phyloP scores from a whole-genome alignment of 192 early-diverging fungal genomes.

The Entomortierella chlamydospora region DNA sequence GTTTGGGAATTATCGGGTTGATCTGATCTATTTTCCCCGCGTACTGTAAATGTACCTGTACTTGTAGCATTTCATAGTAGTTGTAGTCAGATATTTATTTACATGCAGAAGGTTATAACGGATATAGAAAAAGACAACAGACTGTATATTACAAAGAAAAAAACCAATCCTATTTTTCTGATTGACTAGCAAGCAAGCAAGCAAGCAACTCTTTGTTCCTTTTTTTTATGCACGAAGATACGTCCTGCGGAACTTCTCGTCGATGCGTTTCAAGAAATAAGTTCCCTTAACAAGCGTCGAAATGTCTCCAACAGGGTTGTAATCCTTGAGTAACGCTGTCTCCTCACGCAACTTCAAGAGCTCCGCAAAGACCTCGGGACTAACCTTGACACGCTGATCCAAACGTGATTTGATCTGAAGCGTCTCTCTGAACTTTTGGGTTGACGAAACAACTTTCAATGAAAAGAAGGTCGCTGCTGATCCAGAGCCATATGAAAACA shows the following conservation, averaged over 20 bases:
- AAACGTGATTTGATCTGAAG: constrained; percentile 81
- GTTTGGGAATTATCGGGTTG: no score
- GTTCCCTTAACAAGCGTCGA: constrained; percentile 77
- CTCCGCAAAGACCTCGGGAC: constrained; percentile 81
- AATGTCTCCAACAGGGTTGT: constrained; percentile 76
- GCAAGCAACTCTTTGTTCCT: background rate
- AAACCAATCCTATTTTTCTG: no score
- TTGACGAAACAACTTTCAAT: constrained; percentile 79
- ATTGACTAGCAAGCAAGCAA: no score
- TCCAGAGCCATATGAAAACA: constrained; percentile 98
- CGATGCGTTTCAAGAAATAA: constrained; percentile 91
- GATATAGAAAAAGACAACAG: no score
- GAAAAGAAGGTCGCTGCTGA: constrained; percentile 96
- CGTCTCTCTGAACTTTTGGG: constrained; percentile 66
- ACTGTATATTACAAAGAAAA: no score
- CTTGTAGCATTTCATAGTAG: no score
- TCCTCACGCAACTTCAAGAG: constrained; percentile 90
- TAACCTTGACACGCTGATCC: constrained; percentile 75
- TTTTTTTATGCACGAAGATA: constrained; percentile 72
- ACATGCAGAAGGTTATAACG: no score
- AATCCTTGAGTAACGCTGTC: constrained; percentile 85
- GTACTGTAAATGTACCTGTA: no score
- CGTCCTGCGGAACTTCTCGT: constrained; percentile 91
- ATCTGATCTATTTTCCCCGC: no score
- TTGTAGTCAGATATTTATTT: no score